These are phyloP conservation scores for Globisporangium recalcitrans DNA, from an alignment of 352 stramenopile genomes.

Conservation along the genomic window DNA sequence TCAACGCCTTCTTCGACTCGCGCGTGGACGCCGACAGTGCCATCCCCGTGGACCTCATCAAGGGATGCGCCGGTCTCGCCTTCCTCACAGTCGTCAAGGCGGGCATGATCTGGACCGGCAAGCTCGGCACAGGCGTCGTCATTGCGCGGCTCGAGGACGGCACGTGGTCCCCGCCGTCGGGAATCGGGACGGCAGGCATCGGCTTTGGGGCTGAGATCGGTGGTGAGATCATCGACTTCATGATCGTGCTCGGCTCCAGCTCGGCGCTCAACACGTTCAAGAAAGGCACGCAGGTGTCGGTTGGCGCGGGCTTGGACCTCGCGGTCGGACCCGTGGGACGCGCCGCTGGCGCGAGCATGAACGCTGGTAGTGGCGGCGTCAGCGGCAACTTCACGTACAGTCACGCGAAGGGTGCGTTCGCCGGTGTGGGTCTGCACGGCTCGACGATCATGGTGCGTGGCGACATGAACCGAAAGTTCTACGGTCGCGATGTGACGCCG, in stretches of 20 bases:
- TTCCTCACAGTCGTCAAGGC: slow-evolving; percentile 87
- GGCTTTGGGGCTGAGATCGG: slow-evolving; percentile 82
- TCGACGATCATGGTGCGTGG: slow-evolving; percentile 80
- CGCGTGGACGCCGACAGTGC: slow-evolving; percentile 62
- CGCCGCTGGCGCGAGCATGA: slow-evolving; percentile 62
- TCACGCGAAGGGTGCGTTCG: slow-evolving; percentile 78
- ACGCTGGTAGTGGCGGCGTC: slow-evolving; percentile 69
- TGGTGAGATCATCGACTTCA: slow-evolving; percentile 85
- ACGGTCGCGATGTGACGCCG: slow-evolving; percentile 74
- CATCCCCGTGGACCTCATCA: slow-evolving; percentile 78
- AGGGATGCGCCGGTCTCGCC: slow-evolving; percentile 64
- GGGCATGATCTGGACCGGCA: slow-evolving; percentile 80
- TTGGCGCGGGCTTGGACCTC: slow-evolving; percentile 73
- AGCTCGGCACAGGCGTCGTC: slow-evolving; percentile 80
- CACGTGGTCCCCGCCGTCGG: slow-evolving; percentile 77
- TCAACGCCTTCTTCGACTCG: slow-evolving; percentile 82
- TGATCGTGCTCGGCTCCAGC: slow-evolving; percentile 80
- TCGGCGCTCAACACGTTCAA: slow-evolving; percentile 80
- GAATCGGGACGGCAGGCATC: slow-evolving; percentile 74
- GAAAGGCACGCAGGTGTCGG: slow-evolving; percentile 73
- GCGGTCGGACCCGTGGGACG: slow-evolving; percentile 69
- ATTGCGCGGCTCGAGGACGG: slow-evolving; percentile 75
- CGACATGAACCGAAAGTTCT: slow-evolving; percentile 84
- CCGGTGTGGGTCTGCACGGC: slow-evolving; percentile 70
- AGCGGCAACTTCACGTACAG: slow-evolving; percentile 86